Evolutionary conservation across 169 alveolate genomes (phyloP), one percentile per base, ranked within the genome.

Genomic region (Eimeria maxima): DNA sequence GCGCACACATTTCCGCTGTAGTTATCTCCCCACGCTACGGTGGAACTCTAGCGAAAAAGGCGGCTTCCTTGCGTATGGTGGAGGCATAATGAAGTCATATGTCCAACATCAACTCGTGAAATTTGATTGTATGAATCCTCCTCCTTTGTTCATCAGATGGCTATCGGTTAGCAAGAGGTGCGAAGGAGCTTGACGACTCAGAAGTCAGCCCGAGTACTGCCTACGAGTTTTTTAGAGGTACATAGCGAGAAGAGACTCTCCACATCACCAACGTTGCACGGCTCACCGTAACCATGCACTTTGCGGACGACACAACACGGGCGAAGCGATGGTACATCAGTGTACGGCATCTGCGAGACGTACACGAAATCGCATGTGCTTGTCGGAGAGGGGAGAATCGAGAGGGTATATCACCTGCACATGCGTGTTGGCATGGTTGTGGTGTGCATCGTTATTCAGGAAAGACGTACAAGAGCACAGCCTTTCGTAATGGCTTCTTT

Each of bases 141-240:
- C 24, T 14, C 57, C 74, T 8, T 29, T 84, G 69, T 18, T 11
- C 60, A 18, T 38, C 94, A 87, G 94, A 87, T 53, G 50, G 67
- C 16, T 65, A 63, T 45, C 67, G 94, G 47, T 67, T 60, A 38
- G 10, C 65, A 4, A 47, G 94, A 45, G 83, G 83, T 42, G 81
- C 67, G 44, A 87, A 87, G 50, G 94, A 87, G 16, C 38, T 87
- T 45, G 94, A 87, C 83, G 94, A 87, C 69, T 42, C 94, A 16
- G 94, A 87, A 65, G 67, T 87, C 38, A 60, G 78, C 65, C 94
- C 94, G 74, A 63, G 83, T 18, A 65, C 94, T 24, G 94, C 94
- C 63, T 87, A 87, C 69, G 94, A 87, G 74, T 87, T 87, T 11
- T 87, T 87, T 50, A 60, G 94, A 65, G 94, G 94, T 87, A 78